Evolutionary conservation across 805 yeast species (phyloP).

Genomic region (Alloascoidea africana): DNA sequence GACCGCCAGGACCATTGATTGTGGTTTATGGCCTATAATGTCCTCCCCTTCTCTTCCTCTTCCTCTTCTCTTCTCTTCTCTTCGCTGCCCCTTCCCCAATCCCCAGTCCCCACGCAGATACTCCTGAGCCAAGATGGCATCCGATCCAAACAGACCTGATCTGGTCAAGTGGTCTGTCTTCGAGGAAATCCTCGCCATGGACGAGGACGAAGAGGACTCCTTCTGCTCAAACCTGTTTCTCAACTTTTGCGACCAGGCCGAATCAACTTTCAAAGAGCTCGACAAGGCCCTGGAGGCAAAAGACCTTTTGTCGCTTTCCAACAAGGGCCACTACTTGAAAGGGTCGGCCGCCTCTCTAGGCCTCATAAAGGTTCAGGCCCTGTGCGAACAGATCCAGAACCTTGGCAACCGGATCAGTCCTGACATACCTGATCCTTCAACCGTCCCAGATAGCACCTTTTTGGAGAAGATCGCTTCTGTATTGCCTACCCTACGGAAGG

Average conservation of each 20-base stretch:
- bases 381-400: conserved; percentile 90
- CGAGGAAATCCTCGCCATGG: conserved; percentile 84
- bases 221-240: conserved; percentile 66
- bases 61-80: no score
- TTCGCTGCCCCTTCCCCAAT: no score
- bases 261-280: conserved; percentile 61
- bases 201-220: conserved; percentile 71
- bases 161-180: conserved; percentile 81
- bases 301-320: conserved; percentile 43
- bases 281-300: conserved; percentile 30
- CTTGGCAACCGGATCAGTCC: conserved; percentile 54
- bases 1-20: no score
- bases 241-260: conserved; percentile 84
- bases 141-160: conserved; percentile 23
- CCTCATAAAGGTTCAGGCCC: conserved; percentile 59
- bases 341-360: conserved; percentile 96
- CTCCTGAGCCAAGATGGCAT: no score
- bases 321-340: conserved; percentile 82
- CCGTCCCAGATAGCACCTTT: no score
- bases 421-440: no score
- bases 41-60: no score
- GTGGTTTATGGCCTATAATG: no score
- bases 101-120: no score
- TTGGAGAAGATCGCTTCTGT: no score
- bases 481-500: no score